Evolutionary conservation across 257 asterid species (phyloP), one percentile per base, ranked within the genome.

Genomic region (Nemophila menziesii): DNA sequence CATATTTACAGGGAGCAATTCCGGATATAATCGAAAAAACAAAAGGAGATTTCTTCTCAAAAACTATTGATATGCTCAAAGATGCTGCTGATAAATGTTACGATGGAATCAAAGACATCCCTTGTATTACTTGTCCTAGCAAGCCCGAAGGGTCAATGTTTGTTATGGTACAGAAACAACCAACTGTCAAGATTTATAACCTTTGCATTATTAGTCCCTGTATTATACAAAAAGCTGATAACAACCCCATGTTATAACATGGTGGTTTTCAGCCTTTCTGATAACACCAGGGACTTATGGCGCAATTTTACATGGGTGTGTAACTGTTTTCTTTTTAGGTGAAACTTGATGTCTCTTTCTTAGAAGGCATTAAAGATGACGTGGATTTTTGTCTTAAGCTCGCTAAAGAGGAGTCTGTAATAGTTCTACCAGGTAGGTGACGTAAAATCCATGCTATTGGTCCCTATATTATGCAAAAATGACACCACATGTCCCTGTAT

Each of bases 61-160:
- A 69, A 46, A 69, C 72, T 9, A 39, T 71, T 11, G 56, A 54
- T 29, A 47, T 54, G 15, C 79, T 87, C 2, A 51, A 52, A 64
- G 77, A 75, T 65, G 53, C 62, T 39, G 87, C 92, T 22, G 71
- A 67, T 5, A 46, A 55, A 16, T 65, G 76, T 58, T 80, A 65
- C 43, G 61, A 66, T 8, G 64, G 49, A 58, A 41, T 54, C 22
- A 51, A 73, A 54, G 86, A 82, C 57, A 83, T 83, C 51, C 81
- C 77, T 18, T 65, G 76, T 75, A 29, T 83, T 52, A 67, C 74
- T 42, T 83, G 93, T 54, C 95, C 86, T 5, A 62, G 70, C 79
- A 87, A 78, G 67, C 97, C 97, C 1, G 66, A 83, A 66, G 97
- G 95, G 55, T 78, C 89, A 37, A 73, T 87, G 97, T 79, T 73